These are phyloP conservation scores for Spathaspora passalidarum DNA, from an alignment of 805 yeast genomes.

Conservation along the genomic window DNA sequence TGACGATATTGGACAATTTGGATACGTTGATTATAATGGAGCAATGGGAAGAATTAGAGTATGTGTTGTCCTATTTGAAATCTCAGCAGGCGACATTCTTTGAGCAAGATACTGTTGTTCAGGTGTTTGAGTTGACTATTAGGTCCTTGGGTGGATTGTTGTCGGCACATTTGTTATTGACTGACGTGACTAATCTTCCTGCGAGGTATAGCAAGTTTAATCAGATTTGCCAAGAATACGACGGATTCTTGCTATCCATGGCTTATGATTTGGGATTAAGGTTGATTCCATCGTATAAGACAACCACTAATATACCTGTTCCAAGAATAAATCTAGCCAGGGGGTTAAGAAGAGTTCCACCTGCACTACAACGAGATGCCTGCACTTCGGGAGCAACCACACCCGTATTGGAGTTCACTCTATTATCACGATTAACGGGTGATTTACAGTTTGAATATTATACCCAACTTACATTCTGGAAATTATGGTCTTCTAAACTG, in stretches of 20 bases:
- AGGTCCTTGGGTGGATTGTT: slow-evolving; percentile 79
- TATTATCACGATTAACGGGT: slow-evolving; percentile 71
- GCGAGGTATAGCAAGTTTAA: slow-evolving; percentile 6
- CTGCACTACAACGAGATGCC: slow-evolving; percentile 53
- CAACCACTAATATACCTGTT: slow-evolving; percentile 64
- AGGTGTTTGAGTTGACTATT: slow-evolving; percentile 85
- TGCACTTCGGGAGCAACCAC: slow-evolving; percentile 88
- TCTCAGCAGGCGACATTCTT: slow-evolving; percentile 46
- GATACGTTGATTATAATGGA: slow-evolving; percentile 77
- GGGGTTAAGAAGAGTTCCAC: slow-evolving; percentile 49
- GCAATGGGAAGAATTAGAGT: slow-evolving; percentile 53
- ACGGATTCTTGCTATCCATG: slow-evolving; percentile 66
- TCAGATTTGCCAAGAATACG: slow-evolving; percentile 41
- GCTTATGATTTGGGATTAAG: slow-evolving; percentile 77
- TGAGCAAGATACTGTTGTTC: slow-evolving; percentile 67
- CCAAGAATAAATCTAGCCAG: slow-evolving; percentile 69
- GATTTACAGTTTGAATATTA: slow-evolving; percentile 66
- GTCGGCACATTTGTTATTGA: slow-evolving; percentile 61
- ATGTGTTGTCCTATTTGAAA: slow-evolving; percentile 25
- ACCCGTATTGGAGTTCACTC: slow-evolving; percentile 75
- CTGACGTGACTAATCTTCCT: slow-evolving; percentile 19
- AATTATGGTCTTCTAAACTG: slow-evolving; percentile 68
- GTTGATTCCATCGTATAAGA: slow-evolving; percentile 65
- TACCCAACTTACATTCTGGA: slow-evolving; percentile 61
- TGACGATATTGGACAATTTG: slow-evolving; percentile 74